Percentiles rank a stretch among this genome's conserved stretches.
phyloP scores from a whole-genome alignment of 441 rosid species.

The Macaranga tanarius region DNA sequence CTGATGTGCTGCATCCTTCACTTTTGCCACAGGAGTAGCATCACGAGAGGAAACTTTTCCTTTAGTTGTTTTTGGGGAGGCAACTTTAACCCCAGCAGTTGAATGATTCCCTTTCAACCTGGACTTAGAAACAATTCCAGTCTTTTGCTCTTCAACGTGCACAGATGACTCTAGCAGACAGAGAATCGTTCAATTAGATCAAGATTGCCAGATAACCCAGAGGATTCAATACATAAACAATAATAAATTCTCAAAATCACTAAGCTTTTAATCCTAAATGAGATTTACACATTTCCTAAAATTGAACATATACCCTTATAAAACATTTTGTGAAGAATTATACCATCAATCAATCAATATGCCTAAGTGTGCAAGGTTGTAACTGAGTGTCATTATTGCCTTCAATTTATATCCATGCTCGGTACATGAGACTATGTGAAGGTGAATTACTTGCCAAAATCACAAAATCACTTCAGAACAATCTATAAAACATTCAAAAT shows the following conservation, averaged over 20 bases:
- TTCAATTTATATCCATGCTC: slow-evolving; percentile 4
- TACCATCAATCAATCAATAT: not conserved
- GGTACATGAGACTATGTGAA: not conserved
- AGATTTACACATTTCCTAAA: not conserved
- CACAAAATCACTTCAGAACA: not conserved
- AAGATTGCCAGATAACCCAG: not conserved
- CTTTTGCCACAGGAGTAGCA: slow-evolving; percentile 39
- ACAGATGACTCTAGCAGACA: slow-evolving; percentile 59
- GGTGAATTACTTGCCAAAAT: not conserved
- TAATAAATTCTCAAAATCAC: not conserved
- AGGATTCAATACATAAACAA: not conserved
- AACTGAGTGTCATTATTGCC: not conserved
- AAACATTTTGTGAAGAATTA: not conserved
- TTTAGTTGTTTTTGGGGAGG: slow-evolving; percentile 39
- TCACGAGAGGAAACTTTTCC: slow-evolving; percentile 37
- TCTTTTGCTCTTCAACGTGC: slow-evolving; percentile 59
- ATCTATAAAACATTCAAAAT: slow-evolving; percentile 5
- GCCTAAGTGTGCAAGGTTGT: not conserved
- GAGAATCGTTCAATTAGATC: slow-evolving; percentile 20
- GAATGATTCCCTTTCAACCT: slow-evolving; percentile 48
- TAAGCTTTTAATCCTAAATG: not conserved
- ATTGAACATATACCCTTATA: not conserved
- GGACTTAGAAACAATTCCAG: slow-evolving; percentile 43
- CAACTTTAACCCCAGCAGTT: slow-evolving; percentile 44
- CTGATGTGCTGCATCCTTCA: slow-evolving; percentile 43